Percentiles rank a stretch among this genome's conserved stretches.
These are phyloP conservation scores for Corymbia calophylla DNA, from an alignment of 441 rosid genomes.

Conservation along the genomic window DNA sequence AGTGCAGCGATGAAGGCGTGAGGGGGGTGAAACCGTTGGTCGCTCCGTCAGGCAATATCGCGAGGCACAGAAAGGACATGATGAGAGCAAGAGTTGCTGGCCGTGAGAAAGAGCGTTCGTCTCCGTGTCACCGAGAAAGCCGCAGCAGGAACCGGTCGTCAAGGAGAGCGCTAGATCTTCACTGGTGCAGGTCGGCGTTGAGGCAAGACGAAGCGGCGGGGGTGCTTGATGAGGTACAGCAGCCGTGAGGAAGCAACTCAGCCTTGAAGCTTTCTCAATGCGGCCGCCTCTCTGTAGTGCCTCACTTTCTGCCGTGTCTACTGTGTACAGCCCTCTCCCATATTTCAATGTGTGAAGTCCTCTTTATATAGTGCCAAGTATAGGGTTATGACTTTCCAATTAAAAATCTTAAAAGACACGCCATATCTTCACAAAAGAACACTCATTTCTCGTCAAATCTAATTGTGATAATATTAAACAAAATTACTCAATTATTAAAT, in stretches of 20 bases:
- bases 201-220: neutral
- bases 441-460: neutral
- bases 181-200: neutral
- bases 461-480: neutral
- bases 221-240: neutral
- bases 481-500: neutral
- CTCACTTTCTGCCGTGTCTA: neutral
- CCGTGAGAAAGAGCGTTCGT: neutral
- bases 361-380: neutral
- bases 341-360: neutral
- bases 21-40: neutral
- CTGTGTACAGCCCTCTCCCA: neutral
- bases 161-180: neutral
- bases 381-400: neutral
- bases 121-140: neutral
- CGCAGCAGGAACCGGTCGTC: neutral
- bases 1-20: neutral
- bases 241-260: neutral
- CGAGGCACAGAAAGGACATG: neutral
- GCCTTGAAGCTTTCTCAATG: neutral
- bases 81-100: neutral
- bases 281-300: neutral
- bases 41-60: neutral
- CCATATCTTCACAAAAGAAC: neutral
- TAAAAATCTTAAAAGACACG: neutral